Evolutionary conservation across 805 yeast genomes (phyloP).

Genomic region (Lipomyces starkeyi): DNA sequence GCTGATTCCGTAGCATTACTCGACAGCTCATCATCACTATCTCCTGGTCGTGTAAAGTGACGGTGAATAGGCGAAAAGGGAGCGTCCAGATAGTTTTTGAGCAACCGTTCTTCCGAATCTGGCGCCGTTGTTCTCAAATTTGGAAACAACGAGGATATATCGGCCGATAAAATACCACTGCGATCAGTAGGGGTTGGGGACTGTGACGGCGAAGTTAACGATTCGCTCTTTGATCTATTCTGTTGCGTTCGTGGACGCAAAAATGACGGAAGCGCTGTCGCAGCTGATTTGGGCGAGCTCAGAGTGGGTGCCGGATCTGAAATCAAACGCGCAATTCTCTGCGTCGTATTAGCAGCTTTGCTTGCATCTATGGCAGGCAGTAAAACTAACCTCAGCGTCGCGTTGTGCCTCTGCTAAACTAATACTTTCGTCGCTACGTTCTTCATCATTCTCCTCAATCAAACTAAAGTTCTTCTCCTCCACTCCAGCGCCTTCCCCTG

Average conservation of each 20-base stretch:
- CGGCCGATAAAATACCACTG: not conserved
- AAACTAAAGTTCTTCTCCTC: not conserved
- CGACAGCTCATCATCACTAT: not conserved
- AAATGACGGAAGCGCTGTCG: constrained; percentile 1
- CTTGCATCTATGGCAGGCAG: not conserved
- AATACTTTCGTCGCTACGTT: not conserved
- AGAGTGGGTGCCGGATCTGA: not conserved
- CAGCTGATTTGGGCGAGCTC: not conserved
- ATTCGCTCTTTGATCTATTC: not conserved
- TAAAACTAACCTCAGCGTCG: constrained; percentile 2
- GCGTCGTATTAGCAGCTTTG: not conserved
- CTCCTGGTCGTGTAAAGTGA: not conserved
- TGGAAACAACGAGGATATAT: not conserved
- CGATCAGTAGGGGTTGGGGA: constrained; percentile 6
- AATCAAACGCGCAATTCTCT: not conserved
- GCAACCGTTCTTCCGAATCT: not conserved
- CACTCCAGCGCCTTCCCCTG: not conserved
- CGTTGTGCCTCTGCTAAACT: not conserved
- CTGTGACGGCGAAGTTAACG: constrained; percentile 3
- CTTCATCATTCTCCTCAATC: not conserved
- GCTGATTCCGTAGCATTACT: not conserved
- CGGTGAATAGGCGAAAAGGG: not conserved
- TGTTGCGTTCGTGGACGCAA: constrained; percentile 2
- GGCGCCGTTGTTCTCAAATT: not conserved
- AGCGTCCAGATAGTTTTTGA: not conserved